Evolutionary conservation across 2,329 filamentous ascomycete species (phyloP).

Genomic region (Aspergillus ochraceoroseus): DNA sequence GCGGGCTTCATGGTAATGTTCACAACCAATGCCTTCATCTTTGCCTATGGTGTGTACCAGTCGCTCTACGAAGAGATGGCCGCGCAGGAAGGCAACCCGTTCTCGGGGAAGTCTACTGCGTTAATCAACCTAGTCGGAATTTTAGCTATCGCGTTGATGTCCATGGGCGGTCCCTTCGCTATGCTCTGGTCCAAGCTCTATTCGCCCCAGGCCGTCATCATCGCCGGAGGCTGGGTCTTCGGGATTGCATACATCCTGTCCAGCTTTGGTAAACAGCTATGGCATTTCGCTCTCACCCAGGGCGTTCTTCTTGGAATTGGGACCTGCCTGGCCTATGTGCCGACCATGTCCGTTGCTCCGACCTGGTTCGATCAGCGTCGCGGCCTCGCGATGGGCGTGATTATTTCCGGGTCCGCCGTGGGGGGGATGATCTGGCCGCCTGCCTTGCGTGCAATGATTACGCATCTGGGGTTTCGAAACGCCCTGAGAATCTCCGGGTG

Average conservation of each 20-base stretch:
- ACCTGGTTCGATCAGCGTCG: constrained; percentile 38
- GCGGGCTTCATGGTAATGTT: constrained; percentile 32
- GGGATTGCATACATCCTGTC: constrained; percentile 33
- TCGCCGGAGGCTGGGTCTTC: constrained; percentile 35
- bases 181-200: constrained; percentile 36
- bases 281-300: constrained; percentile 36
- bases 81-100: constrained; percentile 28
- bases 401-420: constrained; percentile 39
- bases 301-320: constrained; percentile 40
- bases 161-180: constrained; percentile 36
- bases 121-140: constrained; percentile 41
- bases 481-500: constrained; percentile 34
- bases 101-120: constrained; percentile 33
- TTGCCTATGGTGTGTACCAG: constrained; percentile 43
- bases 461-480: constrained; percentile 37
- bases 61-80: constrained; percentile 39
- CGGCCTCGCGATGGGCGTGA: constrained; percentile 40
- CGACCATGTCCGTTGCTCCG: constrained; percentile 38
- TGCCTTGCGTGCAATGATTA: constrained; percentile 30
- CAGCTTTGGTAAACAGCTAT: constrained; percentile 33
- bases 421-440: constrained; percentile 42
- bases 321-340: constrained; percentile 39
- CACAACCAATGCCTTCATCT: constrained; percentile 38
- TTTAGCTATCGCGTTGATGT: constrained; percentile 37
- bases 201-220: constrained; percentile 30